Conservation (phyloP, 345 rosid species). For the rapeseed (Brassica napus) region Da-Ae NC_063451.1:20955001-20955500, state of each 20-base stretch:
- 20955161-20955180: background rate
- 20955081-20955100: constrained; percentile 98
- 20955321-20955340: constrained; percentile 83
- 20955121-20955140: constrained; percentile 52
- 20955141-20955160: background rate
- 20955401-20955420: constrained; percentile 62
- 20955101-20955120: constrained; percentile 72
- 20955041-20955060: constrained; percentile 98
- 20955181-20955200: constrained; percentile 2
- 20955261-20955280: constrained; percentile 83
- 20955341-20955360: background rate
- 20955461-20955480: constrained; percentile 87
- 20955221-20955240: constrained; percentile 85
- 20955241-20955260: constrained; percentile 80
- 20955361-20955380: background rate
- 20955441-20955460: constrained; percentile 85
- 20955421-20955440: constrained; percentile 68
- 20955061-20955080: constrained; percentile 95
- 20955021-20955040: constrained; percentile 91
- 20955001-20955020: background rate
- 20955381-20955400: constrained; percentile 16
- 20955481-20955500: constrained; percentile 77
- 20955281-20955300: constrained; percentile 79
- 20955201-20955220: constrained; percentile 47
- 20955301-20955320: constrained; percentile 69